A percentile compares a stretch with the other conserved stretches of the same genome.
phyloP scores from a whole-genome alignment of 2,329 filamentous ascomycete genomes.

The Raffaelea albimanens region DNA sequence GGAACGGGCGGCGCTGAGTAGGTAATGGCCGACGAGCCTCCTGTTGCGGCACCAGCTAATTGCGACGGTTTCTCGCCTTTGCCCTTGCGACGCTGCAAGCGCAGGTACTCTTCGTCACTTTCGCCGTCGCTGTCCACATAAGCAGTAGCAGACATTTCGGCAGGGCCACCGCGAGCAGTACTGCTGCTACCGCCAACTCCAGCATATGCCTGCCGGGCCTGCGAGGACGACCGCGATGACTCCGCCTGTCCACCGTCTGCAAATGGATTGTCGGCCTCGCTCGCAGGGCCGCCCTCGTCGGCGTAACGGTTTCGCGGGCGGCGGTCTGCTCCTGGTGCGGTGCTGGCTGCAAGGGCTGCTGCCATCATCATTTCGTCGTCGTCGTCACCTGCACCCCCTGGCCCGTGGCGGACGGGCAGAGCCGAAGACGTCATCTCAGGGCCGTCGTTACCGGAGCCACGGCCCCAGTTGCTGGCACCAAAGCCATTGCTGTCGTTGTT shows the following conservation, averaged over 20 bases:
- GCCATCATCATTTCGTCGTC: conserved; percentile 13
- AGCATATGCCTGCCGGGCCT: neutral
- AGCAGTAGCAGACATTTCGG: neutral
- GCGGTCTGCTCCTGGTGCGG: conserved; percentile 6
- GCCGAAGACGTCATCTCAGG: neutral
- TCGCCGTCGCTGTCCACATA: conserved; percentile 3
- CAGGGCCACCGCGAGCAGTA: conserved; percentile 1
- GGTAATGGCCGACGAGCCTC: neutral
- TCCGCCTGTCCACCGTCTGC: conserved; percentile 4
- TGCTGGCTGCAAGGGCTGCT: conserved; percentile 12
- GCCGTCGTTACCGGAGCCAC: neutral
- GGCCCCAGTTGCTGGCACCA: too few species aligned
- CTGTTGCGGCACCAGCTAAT: neutral
- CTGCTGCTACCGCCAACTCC: neutral
- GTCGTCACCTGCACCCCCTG: conserved; percentile 1
- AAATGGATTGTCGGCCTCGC: conserved; percentile 7
- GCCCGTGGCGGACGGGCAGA: neutral
- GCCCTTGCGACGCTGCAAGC: conserved; percentile 2
- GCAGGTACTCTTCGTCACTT: conserved; percentile 10
- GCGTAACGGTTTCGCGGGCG: neutral
- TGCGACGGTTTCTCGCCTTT: neutral
- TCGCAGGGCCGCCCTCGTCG: conserved; percentile 1
- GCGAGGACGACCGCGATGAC: conserved; percentile 10
- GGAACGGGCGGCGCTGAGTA: neutral
- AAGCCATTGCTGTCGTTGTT: neutral